Evolutionary conservation across 1,139 yeast genomes (phyloP).

Genomic region (Debaryomyces singareniensis): DNA sequence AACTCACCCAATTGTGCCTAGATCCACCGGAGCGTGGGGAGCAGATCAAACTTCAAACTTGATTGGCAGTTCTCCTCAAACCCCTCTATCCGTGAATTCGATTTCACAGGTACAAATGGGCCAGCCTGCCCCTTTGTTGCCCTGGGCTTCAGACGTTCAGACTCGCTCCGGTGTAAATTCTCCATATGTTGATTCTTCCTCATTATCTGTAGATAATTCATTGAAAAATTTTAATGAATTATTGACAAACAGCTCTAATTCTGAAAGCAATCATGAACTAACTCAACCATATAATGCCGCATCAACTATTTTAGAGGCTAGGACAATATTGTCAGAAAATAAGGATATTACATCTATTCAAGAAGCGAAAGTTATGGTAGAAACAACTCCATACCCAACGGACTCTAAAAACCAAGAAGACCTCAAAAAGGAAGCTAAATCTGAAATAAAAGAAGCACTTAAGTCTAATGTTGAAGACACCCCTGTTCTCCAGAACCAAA

Average conservation of each 20-base stretch:
- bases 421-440: not conserved
- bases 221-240: not conserved
- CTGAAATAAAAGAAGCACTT: not conserved
- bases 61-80: constrained; percentile 19
- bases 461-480: not conserved
- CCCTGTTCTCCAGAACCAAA: not conserved
- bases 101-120: constrained; percentile 15
- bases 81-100: constrained; percentile 24
- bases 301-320: not conserved
- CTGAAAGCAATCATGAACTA: not conserved
- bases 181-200: constrained; percentile 27
- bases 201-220: not conserved
- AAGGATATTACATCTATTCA: not conserved
- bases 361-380: not conserved
- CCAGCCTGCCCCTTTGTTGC: constrained; percentile 38
- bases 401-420: too few relatives aligned
- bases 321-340: not conserved
- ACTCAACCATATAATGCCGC: not conserved
- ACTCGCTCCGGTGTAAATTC: constrained; percentile 35
- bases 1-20: constrained; percentile 27
- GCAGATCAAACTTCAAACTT: constrained; percentile 18
- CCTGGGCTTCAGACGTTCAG: constrained; percentile 33
- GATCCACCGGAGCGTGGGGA: constrained; percentile 39
- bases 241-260: not conserved
- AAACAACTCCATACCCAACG: too few relatives aligned